These are phyloP conservation scores for Solanum virginianum DNA, from an alignment of 257 asterid genomes.

Conservation along the genomic window DNA sequence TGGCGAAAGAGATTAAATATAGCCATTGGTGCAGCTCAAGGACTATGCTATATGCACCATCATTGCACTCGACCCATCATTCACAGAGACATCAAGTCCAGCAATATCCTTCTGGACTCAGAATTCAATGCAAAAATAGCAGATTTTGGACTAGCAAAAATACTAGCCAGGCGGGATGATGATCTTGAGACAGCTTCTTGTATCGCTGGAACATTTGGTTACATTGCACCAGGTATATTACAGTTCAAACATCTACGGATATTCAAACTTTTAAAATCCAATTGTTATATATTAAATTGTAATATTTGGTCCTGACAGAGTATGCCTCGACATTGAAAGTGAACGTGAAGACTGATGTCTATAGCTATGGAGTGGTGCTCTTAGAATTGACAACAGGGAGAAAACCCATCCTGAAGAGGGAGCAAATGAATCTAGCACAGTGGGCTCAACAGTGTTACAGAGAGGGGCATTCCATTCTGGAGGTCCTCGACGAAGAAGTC, in stretches of 20 bases:
- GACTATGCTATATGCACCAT: constrained; percentile 62
- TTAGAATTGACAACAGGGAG: constrained; percentile 31
- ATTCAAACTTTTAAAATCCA: neutral
- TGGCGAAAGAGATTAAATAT: constrained; percentile 52
- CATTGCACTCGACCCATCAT: constrained; percentile 39
- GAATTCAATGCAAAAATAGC: constrained; percentile 42
- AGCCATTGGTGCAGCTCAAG: constrained; percentile 56
- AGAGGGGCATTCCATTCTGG: constrained; percentile 31
- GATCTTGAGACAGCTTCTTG: constrained; percentile 34
- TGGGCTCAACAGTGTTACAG: constrained; percentile 62
- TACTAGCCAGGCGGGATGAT: constrained; percentile 20
- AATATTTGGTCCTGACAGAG: constrained; percentile 26
- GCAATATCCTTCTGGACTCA: constrained; percentile 50
- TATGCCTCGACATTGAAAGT: constrained; percentile 45
- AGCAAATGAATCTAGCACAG: constrained; percentile 57
- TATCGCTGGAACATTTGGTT: constrained; percentile 56
- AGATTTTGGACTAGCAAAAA: constrained; percentile 55
- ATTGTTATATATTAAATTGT: neutral
- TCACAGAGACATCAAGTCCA: constrained; percentile 58
- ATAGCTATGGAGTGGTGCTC: constrained; percentile 32
- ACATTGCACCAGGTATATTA: constrained; percentile 49
- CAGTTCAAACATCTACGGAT: too few species aligned
- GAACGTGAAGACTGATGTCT: constrained; percentile 24
- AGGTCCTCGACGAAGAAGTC: constrained; percentile 33
- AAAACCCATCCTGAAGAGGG: constrained; percentile 44